Conservation (phyloP, 495 filamentous ascomycete genomes). For the Talaromyces adpressus region DNA sequence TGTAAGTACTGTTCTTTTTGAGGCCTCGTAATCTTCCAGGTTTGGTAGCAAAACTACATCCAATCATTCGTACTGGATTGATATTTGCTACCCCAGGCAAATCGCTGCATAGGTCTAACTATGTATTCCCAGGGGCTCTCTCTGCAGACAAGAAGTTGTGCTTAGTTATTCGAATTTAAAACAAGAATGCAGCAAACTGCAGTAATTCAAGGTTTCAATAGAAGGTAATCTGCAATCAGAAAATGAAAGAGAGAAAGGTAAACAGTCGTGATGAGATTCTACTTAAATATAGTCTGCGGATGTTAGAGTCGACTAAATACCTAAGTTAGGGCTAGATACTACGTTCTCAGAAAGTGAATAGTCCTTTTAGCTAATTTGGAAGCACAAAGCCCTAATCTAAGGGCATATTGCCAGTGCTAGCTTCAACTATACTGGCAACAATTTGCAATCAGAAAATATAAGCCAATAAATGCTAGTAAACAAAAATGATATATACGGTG, state of each 20-base stretch:
- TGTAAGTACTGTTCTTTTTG: neutral
- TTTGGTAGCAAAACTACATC: neutral
- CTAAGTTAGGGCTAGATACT: neutral
- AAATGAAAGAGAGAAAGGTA: neutral
- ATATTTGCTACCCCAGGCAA: neutral
- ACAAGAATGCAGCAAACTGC: neutral
- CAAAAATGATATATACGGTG: neutral
- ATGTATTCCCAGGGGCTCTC: neutral
- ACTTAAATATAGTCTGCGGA: neutral
- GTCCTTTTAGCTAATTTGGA: neutral
- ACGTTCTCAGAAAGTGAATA: too few relatives aligned
- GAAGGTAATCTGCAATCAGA: neutral
- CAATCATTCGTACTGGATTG: neutral
- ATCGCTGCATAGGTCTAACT: neutral
- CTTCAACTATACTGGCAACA: neutral
- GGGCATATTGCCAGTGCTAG: neutral
- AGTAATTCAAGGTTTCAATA: neutral
- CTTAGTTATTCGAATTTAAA: neutral
- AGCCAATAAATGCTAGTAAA: neutral
- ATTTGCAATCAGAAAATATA: neutral
- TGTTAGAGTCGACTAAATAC: neutral
- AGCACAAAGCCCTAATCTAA: neutral
- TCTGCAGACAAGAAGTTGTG: neutral
- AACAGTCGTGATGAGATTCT: neutral
- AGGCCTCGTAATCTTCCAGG: neutral